Evolutionary conservation across 257 asterid genomes (phyloP).

Genomic region (Coffea eugenioides): DNA sequence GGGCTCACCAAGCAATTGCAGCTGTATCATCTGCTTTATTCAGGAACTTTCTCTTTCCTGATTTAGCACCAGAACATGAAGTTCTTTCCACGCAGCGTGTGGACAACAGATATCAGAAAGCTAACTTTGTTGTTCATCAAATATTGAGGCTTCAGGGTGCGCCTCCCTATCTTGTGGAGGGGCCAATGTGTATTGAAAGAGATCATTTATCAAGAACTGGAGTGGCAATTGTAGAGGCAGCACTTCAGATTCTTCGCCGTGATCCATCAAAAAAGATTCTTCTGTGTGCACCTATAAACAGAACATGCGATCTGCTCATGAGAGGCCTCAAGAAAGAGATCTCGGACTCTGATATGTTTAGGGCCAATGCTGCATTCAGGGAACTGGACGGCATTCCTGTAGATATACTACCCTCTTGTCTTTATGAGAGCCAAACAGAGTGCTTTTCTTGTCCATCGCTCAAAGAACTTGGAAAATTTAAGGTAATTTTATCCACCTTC

Average conservation of each 20-base stretch:
- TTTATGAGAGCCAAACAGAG: slow-evolving; percentile 1
- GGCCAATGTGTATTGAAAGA: slow-evolving; percentile 8
- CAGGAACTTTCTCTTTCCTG: slow-evolving; percentile 25
- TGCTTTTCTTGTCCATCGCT: slow-evolving; percentile 25
- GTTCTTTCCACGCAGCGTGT: neutral
- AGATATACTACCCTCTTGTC: slow-evolving; percentile 26
- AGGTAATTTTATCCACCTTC: slow-evolving; percentile 21
- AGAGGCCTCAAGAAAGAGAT: slow-evolving; percentile 21
- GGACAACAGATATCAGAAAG: neutral
- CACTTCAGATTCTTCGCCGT: neutral
- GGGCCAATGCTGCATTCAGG: slow-evolving; percentile 34
- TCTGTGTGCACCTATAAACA: slow-evolving; percentile 25
- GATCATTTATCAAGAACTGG: slow-evolving; percentile 5
- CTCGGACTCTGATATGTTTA: slow-evolving; percentile 20
- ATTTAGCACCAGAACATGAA: neutral
- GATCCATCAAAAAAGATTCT: slow-evolving; percentile 21
- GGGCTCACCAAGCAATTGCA: slow-evolving; percentile 25
- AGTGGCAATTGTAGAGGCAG: slow-evolving; percentile 11
- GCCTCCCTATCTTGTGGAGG: slow-evolving; percentile 29
- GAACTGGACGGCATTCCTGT: slow-evolving; percentile 27
- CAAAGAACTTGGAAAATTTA: neutral
- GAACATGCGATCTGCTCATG: slow-evolving; percentile 26
- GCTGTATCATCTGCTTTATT: slow-evolving; percentile 6
- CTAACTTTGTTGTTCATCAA: slow-evolving; percentile 4
- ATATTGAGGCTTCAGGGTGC: slow-evolving; percentile 27